A percentile compares a stretch with the other conserved stretches of the same genome.
phyloP scores from a whole-genome alignment of 75 land plant genomes.

The Cryptomeria japonica region DNA sequence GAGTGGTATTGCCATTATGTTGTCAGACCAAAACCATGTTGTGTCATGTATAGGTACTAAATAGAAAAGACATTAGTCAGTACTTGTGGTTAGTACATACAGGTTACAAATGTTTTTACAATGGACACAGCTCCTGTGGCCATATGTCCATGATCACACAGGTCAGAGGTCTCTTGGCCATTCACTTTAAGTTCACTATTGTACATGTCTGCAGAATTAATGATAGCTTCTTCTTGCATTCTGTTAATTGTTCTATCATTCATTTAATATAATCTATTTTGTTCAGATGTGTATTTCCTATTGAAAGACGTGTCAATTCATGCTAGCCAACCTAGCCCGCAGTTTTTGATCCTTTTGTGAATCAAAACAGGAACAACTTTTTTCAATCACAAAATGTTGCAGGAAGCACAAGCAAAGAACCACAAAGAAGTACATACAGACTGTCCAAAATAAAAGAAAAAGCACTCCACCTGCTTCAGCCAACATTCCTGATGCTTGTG shows the following conservation, averaged over 20 bases:
- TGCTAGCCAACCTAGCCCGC: background rate
- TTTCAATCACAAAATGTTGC: background rate
- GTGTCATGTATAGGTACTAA: background rate
- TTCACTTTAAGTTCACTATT: background rate
- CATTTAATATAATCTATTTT: background rate
- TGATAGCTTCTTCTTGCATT: background rate
- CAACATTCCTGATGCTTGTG: conserved; percentile 94
- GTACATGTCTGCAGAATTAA: background rate
- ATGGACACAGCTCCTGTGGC: background rate
- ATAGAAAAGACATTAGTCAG: background rate
- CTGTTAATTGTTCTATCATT: background rate
- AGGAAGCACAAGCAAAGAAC: background rate
- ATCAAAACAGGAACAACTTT: background rate
- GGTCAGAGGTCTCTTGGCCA: background rate
- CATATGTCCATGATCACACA: background rate
- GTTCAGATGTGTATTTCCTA: background rate
- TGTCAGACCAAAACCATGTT: background rate
- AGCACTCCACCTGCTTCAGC: conserved; percentile 81
- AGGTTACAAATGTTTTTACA: background rate
- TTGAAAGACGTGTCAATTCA: background rate
- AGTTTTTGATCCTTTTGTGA: background rate
- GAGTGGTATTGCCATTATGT: background rate
- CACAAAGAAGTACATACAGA: background rate
- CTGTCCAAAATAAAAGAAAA: background rate
- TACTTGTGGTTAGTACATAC: background rate